Conservation (phyloP, 148 eudicot species). For the Hydrangea macrophylla region DNA sequence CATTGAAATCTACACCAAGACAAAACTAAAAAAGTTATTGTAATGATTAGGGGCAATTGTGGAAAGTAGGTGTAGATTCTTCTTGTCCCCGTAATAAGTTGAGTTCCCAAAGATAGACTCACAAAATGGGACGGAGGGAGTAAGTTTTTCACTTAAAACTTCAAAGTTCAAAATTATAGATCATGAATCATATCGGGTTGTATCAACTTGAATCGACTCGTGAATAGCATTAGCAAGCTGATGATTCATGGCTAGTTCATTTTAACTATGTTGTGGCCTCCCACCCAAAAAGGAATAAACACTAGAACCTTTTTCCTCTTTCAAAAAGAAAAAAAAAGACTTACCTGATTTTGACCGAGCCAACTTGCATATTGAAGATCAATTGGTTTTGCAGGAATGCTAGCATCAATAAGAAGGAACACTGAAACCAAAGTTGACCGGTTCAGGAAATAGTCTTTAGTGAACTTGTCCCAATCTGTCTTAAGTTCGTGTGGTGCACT, state of each 20-base stretch:
- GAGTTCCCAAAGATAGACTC: too few species aligned
- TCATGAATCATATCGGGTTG: too few species aligned
- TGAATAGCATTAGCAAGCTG: not conserved
- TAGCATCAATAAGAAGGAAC: constrained; percentile 93
- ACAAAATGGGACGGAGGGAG: not conserved
- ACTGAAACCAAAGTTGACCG: constrained; percentile 79
- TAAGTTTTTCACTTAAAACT: not conserved
- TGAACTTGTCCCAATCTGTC: constrained; percentile 85
- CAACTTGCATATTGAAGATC: constrained; percentile 98
- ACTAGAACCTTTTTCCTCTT: not conserved
- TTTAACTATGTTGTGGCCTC: too few species aligned
- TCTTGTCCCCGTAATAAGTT: too few species aligned
- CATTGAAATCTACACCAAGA: too few species aligned
- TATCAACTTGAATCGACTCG: too few species aligned
- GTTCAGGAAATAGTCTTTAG: constrained; percentile 84
- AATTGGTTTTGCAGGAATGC: constrained; percentile 81
- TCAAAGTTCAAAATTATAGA: not conserved
- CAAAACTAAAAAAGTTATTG: too few species aligned
- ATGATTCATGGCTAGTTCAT: not conserved
- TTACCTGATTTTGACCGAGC: constrained; percentile 92
- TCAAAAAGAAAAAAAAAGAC: not conserved
- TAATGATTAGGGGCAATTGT: too few species aligned
- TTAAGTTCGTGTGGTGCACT: constrained; percentile 74
- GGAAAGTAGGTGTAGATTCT: too few species aligned
- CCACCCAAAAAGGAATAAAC: not conserved